Conservation (phyloP, 2,329 filamentous ascomycete species). For the Phialophora chinensis region DNA sequence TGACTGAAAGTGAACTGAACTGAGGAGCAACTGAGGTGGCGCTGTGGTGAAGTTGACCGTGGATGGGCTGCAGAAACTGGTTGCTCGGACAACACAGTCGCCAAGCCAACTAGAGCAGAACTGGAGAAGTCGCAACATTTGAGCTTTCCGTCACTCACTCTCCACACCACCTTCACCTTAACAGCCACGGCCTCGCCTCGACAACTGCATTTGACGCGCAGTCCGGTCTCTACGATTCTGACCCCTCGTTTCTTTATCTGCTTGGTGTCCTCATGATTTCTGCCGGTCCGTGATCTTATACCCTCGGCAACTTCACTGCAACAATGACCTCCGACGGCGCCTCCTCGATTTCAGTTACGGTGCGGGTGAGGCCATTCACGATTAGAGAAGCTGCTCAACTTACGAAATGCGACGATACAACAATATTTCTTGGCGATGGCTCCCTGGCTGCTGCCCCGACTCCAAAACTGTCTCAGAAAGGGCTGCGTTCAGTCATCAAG, state of each 20-base stretch:
- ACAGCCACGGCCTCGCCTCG: slow-evolving; percentile 24
- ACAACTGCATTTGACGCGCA: slow-evolving; percentile 19
- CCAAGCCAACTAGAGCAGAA: slow-evolving; percentile 5
- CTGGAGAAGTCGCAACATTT: slow-evolving; percentile 11
- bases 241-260: slow-evolving; percentile 8
- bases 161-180: slow-evolving; percentile 19
- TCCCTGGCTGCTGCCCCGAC: slow-evolving; percentile 86
- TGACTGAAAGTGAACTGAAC: neutral
- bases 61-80: neutral
- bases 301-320: slow-evolving; percentile 19
- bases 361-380: slow-evolving; percentile 70
- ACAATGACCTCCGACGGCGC: slow-evolving; percentile 53
- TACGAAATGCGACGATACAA: slow-evolving; percentile 75
- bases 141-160: slow-evolving; percentile 9
- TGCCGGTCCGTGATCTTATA: slow-evolving; percentile 1
- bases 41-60: neutral
- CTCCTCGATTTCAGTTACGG: slow-evolving; percentile 59
- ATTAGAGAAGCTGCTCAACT: slow-evolving; percentile 96
- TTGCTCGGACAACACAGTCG: slow-evolving; percentile 12
- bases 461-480: slow-evolving; percentile 83
- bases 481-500: slow-evolving; percentile 90
- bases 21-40: neutral
- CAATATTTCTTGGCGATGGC: slow-evolving; percentile 93
- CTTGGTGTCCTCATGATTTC: slow-evolving; percentile 18
- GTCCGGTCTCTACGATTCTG: slow-evolving; percentile 1